A percentile compares a stretch with the other conserved stretches of the same genome.
phyloP scores from a whole-genome alignment of 106 monocot genomes.

The Acorus gramineus region DNA sequence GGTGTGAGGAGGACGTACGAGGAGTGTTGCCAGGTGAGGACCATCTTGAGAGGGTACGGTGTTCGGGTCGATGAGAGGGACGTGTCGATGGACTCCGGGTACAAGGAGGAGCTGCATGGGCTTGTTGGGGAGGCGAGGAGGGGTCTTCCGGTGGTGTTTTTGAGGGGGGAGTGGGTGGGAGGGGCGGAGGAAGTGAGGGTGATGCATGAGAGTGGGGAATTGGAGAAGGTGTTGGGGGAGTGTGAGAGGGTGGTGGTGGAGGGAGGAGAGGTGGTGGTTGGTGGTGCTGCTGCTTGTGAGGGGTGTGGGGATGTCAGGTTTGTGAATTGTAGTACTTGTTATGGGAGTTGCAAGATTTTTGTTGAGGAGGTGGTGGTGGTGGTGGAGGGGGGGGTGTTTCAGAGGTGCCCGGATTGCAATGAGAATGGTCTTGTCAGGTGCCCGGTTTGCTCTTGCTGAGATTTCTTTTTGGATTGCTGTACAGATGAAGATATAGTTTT shows the following conservation, averaged over 20 bases:
- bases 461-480: too few relatives aligned
- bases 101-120: conserved; percentile 52
- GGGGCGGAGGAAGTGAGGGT: conserved; percentile 52
- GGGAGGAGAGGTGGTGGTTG: conserved; percentile 2
- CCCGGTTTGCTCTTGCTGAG: conserved; percentile 27
- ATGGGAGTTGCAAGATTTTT: conserved; percentile 73
- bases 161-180: conserved; percentile 49
- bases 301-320: conserved; percentile 55
- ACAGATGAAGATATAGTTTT: too few relatives aligned
- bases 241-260: conserved; percentile 26
- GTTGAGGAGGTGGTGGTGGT: conserved; percentile 20
- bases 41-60: conserved; percentile 44
- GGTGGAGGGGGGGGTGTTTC: conserved; percentile 30
- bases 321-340: conserved; percentile 57
- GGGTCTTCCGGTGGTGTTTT: conserved; percentile 60
- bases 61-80: conserved; percentile 77
- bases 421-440: conserved; percentile 90
- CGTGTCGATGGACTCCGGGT: conserved; percentile 65
- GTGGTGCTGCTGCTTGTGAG: conserved; percentile 14
- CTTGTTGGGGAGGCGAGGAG: conserved; percentile 36
- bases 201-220: conserved; percentile 56
- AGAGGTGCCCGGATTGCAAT: conserved; percentile 67
- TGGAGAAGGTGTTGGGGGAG: conserved; percentile 22
- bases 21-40: conserved; percentile 40
- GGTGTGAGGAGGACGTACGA: conserved; percentile 75